These are phyloP conservation scores for Tranzscheliella williamsii DNA, from an alignment of 1,284 basidiomycete genomes.

Conservation along the genomic window DNA sequence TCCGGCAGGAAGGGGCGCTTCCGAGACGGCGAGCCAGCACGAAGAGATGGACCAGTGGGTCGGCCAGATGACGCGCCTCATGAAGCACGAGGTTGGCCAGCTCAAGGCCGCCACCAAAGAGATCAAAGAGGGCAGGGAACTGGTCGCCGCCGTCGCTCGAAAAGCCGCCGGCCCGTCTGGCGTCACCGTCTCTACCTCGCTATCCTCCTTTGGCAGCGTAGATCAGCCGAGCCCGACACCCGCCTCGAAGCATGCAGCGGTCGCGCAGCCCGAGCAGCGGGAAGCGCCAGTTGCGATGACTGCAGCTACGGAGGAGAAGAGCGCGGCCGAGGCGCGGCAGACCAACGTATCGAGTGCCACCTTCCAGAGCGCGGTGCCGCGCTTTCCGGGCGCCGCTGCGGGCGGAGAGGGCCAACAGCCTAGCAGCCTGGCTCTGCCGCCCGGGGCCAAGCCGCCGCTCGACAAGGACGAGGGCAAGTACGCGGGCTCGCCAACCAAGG, in stretches of 20 bases:
- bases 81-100: conserved; percentile 58
- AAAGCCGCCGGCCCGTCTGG: background rate
- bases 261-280: background rate
- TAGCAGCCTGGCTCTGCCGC: conserved; percentile 10
- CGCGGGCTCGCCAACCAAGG: conserved; percentile 16
- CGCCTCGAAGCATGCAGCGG: background rate
- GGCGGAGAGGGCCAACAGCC: background rate
- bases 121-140: conserved; percentile 44
- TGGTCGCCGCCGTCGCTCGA: conserved; percentile 31
- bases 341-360: conserved; percentile 36
- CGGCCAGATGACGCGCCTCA: conserved; percentile 53
- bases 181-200: conserved; percentile 5
- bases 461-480: conserved; percentile 26
- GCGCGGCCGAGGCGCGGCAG: conserved; percentile 1
- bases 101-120: conserved; percentile 48
- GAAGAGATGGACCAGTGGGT: conserved; percentile 57
- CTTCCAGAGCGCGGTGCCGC: conserved; percentile 32
- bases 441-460: conserved; percentile 13
- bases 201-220: conserved; percentile 17
- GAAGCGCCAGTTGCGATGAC: background rate
- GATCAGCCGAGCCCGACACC: background rate
- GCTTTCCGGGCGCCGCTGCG: too few species aligned
- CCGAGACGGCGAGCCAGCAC: conserved; percentile 7
- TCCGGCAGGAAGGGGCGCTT: conserved; percentile 7
- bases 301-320: background rate